phyloP scores from a whole-genome alignment of 2,329 filamentous ascomycete species.

The Fonsecaea monophora region DNA sequence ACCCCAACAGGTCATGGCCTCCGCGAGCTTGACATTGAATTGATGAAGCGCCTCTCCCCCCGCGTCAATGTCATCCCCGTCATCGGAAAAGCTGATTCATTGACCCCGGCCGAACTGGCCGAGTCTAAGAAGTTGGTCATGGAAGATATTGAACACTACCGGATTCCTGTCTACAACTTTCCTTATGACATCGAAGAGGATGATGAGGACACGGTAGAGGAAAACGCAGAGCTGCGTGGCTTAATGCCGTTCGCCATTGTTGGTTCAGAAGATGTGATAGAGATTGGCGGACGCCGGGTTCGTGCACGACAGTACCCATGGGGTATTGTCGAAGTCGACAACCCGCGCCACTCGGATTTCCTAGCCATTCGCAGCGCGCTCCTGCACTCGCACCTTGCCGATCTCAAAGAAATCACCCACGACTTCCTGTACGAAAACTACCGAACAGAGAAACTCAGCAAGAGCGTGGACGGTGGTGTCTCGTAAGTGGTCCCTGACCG shows the following conservation, averaged over 20 bases:
- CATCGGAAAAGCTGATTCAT: constrained; percentile 96
- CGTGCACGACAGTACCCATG: constrained; percentile 97
- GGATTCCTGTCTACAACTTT: constrained; percentile 99
- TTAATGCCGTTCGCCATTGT: constrained; percentile 99
- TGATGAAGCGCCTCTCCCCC: constrained; percentile 98
- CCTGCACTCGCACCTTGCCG: constrained; percentile 95
- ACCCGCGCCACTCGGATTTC: constrained; percentile 98
- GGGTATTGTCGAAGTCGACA: constrained; percentile 99
- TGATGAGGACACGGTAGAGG: constrained; percentile 98
- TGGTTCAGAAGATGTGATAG: constrained; percentile 91
- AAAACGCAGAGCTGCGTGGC: constrained; percentile 95
- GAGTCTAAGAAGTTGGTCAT: constrained; percentile 99
- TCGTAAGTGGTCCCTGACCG: constrained; percentile 66
- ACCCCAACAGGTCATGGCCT: constrained; percentile 97
- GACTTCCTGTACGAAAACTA: constrained; percentile 99
- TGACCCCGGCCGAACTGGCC: constrained; percentile 93
- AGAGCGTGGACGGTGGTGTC: constrained; percentile 93
- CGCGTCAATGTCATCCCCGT: constrained; percentile 99
- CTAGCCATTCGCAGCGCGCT: constrained; percentile 94
- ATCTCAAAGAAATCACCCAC: constrained; percentile 99
- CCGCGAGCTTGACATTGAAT: constrained; percentile 97
- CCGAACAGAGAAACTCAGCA: constrained; percentile 99
- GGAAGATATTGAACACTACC: constrained; percentile 99
- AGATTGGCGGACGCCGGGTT: constrained; percentile 90
- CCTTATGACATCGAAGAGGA: constrained; percentile 99